Conservation (phyloP, 1,139 yeast genomes). For the Waltiozyma sp. region DNA sequence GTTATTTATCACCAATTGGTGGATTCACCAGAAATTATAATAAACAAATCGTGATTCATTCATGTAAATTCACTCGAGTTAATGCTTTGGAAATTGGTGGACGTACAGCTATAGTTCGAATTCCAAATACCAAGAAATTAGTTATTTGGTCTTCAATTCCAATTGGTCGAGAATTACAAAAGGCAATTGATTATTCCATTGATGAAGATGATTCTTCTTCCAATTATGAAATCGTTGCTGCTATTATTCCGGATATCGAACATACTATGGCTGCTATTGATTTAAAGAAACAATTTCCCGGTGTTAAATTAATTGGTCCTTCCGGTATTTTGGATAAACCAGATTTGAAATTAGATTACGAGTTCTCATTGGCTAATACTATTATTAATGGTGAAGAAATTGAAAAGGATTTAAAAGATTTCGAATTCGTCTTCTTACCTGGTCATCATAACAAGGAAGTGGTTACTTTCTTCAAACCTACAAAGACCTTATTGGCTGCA, state of each 20-base stretch:
- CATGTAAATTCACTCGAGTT: slow-evolving; percentile 34
- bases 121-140: slow-evolving; percentile 30
- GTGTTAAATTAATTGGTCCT: slow-evolving; percentile 15
- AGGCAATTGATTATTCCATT: slow-evolving; percentile 29
- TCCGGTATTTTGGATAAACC: slow-evolving; percentile 15
- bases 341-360: slow-evolving; percentile 14
- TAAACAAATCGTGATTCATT: slow-evolving; percentile 36
- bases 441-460: slow-evolving; percentile 45
- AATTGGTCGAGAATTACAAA: slow-evolving; percentile 31
- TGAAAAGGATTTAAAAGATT: slow-evolving; percentile 21
- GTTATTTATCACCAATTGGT: slow-evolving; percentile 24
- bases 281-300: slow-evolving; percentile 12
- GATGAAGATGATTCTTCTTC: slow-evolving; percentile 26
- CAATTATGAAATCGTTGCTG: slow-evolving; percentile 20
- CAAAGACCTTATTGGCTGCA: slow-evolving; percentile 41
- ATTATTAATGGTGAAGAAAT: slow-evolving; percentile 12
- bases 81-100: slow-evolving; percentile 44
- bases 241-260: slow-evolving; percentile 40
- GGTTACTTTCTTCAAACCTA: slow-evolving; percentile 34
- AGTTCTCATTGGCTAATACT: slow-evolving; percentile 10
- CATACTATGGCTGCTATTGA: slow-evolving; percentile 40
- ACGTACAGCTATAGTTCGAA: slow-evolving; percentile 39
- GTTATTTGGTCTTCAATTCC: slow-evolving; percentile 57
- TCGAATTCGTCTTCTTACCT: slow-evolving; percentile 47
- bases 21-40: slow-evolving; percentile 36